phyloP scores from a whole-genome alignment of 768 basidiomycete species.

The Infundibulicybe gibba region DNA sequence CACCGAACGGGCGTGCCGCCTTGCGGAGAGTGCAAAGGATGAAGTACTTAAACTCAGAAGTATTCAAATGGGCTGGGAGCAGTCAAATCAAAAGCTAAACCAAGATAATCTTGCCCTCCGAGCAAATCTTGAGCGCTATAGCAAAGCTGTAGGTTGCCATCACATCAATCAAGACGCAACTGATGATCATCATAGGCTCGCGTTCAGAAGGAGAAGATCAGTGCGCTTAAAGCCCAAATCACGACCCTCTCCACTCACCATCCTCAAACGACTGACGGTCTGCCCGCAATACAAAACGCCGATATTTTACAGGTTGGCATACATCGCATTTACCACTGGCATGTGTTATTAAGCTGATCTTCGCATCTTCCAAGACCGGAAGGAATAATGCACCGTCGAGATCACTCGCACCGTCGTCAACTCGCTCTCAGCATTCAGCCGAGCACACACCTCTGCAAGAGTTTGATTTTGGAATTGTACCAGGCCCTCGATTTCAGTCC shows the following conservation, averaged over 20 bases:
- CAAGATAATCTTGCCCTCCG: conserved; percentile 25
- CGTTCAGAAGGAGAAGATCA: conserved; percentile 6
- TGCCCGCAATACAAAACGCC: background rate
- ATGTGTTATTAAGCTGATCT: no score
- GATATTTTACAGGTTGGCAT: conserved; percentile 11
- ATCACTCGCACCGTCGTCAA: background rate
- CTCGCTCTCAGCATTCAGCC: background rate
- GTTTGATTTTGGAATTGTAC: conserved; percentile 32
- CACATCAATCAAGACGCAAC: no score
- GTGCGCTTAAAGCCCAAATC: conserved; percentile 7
- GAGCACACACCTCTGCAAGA: no score
- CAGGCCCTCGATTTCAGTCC: conserved; percentile 32
- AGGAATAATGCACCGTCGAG: background rate
- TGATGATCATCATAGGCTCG: conserved; percentile 2
- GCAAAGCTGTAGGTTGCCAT: conserved; percentile 16
- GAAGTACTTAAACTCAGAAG: conserved; percentile 17
- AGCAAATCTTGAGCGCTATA: conserved; percentile 24
- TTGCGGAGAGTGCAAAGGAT: conserved; percentile 22
- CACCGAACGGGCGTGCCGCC: conserved; percentile 21
- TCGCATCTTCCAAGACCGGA: no score
- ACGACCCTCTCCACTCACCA: conserved; percentile 1
- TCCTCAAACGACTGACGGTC: background rate
- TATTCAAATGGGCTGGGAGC: conserved; percentile 10
- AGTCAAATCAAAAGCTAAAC: conserved; percentile 18
- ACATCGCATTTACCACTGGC: conserved; percentile 11